Conservation (phyloP, 768 basidiomycete species). For the Tylopilus intermedius region DNA sequence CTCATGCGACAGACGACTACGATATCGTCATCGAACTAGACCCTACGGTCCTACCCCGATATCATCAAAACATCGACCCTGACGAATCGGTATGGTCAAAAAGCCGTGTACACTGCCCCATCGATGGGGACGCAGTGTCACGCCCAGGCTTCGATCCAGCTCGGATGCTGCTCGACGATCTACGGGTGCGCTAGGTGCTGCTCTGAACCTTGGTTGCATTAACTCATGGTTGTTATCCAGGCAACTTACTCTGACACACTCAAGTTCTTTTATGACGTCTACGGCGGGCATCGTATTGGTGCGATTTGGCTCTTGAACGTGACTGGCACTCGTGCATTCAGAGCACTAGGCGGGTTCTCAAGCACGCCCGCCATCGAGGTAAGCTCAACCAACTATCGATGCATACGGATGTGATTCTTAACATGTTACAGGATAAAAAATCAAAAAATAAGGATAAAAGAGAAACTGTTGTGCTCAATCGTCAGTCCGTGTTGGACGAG, state of each 20-base stretch:
- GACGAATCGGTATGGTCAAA: constrained; percentile 45
- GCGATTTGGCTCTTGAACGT: constrained; percentile 82
- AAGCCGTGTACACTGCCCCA: constrained; percentile 21
- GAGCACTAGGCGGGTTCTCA: constrained; percentile 80
- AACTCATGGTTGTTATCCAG: constrained; percentile 33
- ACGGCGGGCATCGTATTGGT: constrained; percentile 76
- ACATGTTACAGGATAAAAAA: constrained; percentile 23
- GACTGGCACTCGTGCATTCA: constrained; percentile 55
- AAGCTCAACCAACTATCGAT: background rate
- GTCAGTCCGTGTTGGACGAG: constrained; percentile 62
- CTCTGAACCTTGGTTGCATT: background rate
- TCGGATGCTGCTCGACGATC: constrained; percentile 56
- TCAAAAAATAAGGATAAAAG: constrained; percentile 46
- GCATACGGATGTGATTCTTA: background rate
- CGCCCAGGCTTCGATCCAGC: constrained; percentile 83
- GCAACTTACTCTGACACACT: constrained; percentile 69
- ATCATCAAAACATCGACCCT: constrained; percentile 62
- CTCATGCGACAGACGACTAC: constrained; percentile 79
- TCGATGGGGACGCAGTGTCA: constrained; percentile 31
- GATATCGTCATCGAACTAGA: constrained; percentile 80
- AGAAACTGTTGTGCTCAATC: constrained; percentile 61
- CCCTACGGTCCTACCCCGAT: constrained; percentile 58
- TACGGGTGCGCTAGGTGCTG: constrained; percentile 53
- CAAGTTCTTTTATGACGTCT: constrained; percentile 78
- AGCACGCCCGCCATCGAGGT: constrained; percentile 47